Percentiles rank a stretch among this genome's conserved stretches.
phyloP scores from a whole-genome alignment of 2,329 filamentous ascomycete genomes.

The Claviceps citrina region DNA sequence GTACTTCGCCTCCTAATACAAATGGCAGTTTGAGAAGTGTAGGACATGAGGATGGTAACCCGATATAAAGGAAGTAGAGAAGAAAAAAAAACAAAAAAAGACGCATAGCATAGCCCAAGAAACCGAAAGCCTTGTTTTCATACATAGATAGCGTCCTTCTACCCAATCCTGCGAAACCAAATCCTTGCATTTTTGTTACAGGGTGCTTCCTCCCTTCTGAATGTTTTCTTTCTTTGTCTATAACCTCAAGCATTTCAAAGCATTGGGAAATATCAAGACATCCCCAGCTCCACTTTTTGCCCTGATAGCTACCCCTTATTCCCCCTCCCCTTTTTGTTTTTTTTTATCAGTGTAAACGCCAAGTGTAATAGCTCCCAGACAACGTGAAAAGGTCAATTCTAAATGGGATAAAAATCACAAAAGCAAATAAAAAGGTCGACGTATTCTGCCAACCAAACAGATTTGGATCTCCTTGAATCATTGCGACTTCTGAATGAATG shows the following conservation, averaged over 20 bases:
- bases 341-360: slow-evolving; percentile 3
- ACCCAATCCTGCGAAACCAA: slow-evolving; percentile 18
- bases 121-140: slow-evolving; percentile 18
- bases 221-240: slow-evolving; percentile 22
- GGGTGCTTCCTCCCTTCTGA: slow-evolving; percentile 12
- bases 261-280: slow-evolving; percentile 13
- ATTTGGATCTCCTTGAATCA: background rate
- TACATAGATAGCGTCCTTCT: slow-evolving; percentile 19
- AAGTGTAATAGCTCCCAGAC: background rate
- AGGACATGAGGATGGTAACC: slow-evolving; percentile 1
- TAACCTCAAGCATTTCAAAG: slow-evolving; percentile 18
- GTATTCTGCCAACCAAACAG: background rate
- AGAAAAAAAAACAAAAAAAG: background rate
- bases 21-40: too few species aligned
- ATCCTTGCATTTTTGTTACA: slow-evolving; percentile 24
- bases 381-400: slow-evolving; percentile 7
- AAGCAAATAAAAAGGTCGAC: slow-evolving; percentile 1
- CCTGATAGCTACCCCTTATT: slow-evolving; percentile 9
- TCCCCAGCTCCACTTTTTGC: slow-evolving; percentile 6
- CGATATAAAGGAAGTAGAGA: slow-evolving; percentile 2
- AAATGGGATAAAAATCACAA: background rate
- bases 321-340: slow-evolving; percentile 6
- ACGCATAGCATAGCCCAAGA: slow-evolving; percentile 11
- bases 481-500: background rate
- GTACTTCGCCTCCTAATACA: too few species aligned